A percentile compares a stretch with the other conserved stretches of the same genome.
Evolutionary conservation across 2,329 filamentous ascomycete species (phyloP).

Genomic region (Aspergillus proliferans): DNA sequence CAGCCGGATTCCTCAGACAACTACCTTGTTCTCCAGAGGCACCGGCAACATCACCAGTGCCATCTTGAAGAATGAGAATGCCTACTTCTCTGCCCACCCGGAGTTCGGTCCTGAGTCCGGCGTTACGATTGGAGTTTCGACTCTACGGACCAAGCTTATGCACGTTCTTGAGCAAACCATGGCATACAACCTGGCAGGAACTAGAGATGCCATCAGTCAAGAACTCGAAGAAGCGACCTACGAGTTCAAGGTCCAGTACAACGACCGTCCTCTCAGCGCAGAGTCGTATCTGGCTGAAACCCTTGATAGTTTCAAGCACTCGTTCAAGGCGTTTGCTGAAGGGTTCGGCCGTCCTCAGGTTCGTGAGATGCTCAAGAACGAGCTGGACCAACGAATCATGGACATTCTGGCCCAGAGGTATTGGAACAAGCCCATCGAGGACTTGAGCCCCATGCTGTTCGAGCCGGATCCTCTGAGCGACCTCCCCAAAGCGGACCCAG

Average conservation of each 20-base stretch:
- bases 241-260: conserved; percentile 99
- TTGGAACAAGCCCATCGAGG: conserved; percentile 93
- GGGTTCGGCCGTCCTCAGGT: conserved; percentile 86
- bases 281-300: conserved; percentile 96
- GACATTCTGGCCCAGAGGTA: conserved; percentile 89
- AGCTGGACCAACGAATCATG: conserved; percentile 89
- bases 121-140: conserved; percentile 74
- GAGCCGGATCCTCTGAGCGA: conserved; percentile 69
- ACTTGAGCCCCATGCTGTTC: conserved; percentile 59
- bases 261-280: conserved; percentile 86
- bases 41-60: conserved; percentile 70
- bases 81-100: conserved; percentile 78
- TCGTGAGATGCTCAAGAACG: conserved; percentile 78
- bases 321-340: conserved; percentile 89
- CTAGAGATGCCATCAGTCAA: conserved; percentile 85
- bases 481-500: conserved; percentile 76
- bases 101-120: conserved; percentile 71
- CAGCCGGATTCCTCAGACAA: conserved; percentile 64
- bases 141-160: conserved; percentile 92
- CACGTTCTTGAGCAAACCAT: conserved; percentile 94
- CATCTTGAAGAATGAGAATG: conserved; percentile 80
- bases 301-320: conserved; percentile 93
- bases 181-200: conserved; percentile 83
- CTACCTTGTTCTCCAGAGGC: conserved; percentile 75
- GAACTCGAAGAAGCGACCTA: conserved; percentile 96